Evolutionary conservation across 2,329 filamentous ascomycete genomes (phyloP).

Genomic region (Phaeosphaeria sp.): DNA sequence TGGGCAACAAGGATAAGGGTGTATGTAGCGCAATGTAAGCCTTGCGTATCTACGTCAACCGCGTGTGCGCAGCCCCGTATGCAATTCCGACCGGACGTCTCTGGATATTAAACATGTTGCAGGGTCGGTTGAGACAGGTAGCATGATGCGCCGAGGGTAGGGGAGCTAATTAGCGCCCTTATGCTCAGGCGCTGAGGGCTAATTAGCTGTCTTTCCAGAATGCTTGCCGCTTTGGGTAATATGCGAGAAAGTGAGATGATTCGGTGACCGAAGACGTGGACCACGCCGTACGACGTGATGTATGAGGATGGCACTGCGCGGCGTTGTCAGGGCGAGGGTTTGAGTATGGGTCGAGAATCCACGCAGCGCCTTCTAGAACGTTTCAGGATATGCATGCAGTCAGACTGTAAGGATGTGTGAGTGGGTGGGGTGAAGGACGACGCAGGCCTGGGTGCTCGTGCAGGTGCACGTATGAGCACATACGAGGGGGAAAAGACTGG

Average conservation of each 20-base stretch:
- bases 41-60: not conserved
- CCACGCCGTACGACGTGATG: not conserved
- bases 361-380: slow-evolving; percentile 9
- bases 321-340: no score
- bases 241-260: not conserved
- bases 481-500: not conserved
- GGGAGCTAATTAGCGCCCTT: not conserved
- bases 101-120: not conserved
- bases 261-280: not conserved
- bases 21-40: not conserved
- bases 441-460: not conserved
- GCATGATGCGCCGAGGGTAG: not conserved
- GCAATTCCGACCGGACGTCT: not conserved
- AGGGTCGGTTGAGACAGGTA: not conserved
- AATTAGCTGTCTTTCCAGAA: not conserved
- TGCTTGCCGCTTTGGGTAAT: not conserved
- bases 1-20: not conserved
- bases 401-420: not conserved
- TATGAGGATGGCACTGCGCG: no score
- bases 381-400: not conserved
- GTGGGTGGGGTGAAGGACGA: not conserved
- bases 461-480: not conserved
- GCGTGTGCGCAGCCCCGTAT: not conserved
- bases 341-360: slow-evolving; percentile 25
- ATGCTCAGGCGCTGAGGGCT: not conserved